Evolutionary conservation across 345 rosid genomes (phyloP).

Genomic region (Populus euphratica): DNA sequence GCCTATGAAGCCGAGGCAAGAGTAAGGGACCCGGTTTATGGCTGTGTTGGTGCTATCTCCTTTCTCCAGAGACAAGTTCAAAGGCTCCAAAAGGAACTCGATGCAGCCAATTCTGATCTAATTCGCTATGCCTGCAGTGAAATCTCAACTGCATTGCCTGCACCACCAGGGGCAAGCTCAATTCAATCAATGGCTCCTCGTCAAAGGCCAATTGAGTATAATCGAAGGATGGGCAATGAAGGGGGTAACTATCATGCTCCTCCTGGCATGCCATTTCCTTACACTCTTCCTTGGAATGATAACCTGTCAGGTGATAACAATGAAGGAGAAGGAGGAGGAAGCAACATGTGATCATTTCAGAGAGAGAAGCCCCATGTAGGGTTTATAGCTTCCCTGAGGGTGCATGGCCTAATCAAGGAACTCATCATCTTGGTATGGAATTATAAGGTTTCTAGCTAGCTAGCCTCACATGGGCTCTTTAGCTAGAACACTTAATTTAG

Average conservation of each 20-base stretch:
- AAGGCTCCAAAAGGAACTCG: constrained; percentile 88
- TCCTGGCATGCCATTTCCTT: constrained; percentile 16
- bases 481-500: constrained; percentile 26
- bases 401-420: constrained; percentile 3
- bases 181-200: constrained; percentile 9
- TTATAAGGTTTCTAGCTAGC: constrained; percentile 31
- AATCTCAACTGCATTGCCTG: constrained; percentile 21
- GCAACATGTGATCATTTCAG: constrained; percentile 39
- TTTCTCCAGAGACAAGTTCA: constrained; percentile 89
- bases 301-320: constrained; percentile 39
- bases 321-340: constrained; percentile 44
- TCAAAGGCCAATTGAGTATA: constrained; percentile 18
- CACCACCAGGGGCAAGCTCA: constrained; percentile 11
- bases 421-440: not conserved
- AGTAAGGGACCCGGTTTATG: constrained; percentile 85
- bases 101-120: constrained; percentile 75
- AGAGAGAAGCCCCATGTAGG: constrained; percentile 24
- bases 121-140: constrained; percentile 41
- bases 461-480: constrained; percentile 29
- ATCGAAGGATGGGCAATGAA: constrained; percentile 32
- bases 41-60: constrained; percentile 86
- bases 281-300: constrained; percentile 37
- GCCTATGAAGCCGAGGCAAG: constrained; percentile 96
- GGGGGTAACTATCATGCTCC: constrained; percentile 27
- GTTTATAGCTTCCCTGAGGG: constrained; percentile 22